Evolutionary conservation across 805 yeast genomes (phyloP).

Genomic region (Candida silvicultrix): DNA sequence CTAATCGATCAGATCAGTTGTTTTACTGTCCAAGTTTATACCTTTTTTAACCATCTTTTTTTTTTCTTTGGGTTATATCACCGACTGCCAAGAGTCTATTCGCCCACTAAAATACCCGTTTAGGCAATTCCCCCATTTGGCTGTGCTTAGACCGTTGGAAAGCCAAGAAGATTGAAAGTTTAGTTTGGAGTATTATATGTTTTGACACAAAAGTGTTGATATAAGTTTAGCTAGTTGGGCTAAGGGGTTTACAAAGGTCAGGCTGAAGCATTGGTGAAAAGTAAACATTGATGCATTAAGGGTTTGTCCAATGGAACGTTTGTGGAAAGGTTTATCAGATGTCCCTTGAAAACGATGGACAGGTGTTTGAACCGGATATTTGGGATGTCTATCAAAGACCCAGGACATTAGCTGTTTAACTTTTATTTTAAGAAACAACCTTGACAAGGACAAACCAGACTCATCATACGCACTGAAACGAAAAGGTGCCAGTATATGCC

Average conservation of each 20-base stretch:
- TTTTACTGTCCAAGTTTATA: too few relatives aligned
- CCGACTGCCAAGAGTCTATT: neutral
- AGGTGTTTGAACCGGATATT: neutral
- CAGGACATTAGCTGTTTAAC: too few relatives aligned
- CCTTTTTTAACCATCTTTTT: too few relatives aligned
- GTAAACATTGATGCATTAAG: neutral
- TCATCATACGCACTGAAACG: neutral
- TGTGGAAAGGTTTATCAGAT: neutral
- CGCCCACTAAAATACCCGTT: neutral
- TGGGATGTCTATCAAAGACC: neutral
- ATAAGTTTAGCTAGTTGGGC: neutral
- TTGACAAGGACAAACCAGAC: neutral
- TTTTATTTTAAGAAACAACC: too few relatives aligned
- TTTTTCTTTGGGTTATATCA: too few relatives aligned
- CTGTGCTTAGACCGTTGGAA: neutral
- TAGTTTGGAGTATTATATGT: neutral
- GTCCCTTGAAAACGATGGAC: neutral
- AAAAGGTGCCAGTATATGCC: neutral
- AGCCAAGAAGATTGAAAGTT: too few relatives aligned
- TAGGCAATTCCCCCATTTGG: neutral
- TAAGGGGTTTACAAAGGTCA: neutral
- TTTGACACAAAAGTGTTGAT: constrained; percentile 1
- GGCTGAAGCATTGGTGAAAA: neutral
- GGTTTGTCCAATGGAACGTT: neutral
- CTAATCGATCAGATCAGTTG: too few relatives aligned